Evolutionary conservation across 2,329 filamentous ascomycete species (phyloP), one percentile per base, ranked within the genome.

Genomic region (Fusarium sp.): DNA sequence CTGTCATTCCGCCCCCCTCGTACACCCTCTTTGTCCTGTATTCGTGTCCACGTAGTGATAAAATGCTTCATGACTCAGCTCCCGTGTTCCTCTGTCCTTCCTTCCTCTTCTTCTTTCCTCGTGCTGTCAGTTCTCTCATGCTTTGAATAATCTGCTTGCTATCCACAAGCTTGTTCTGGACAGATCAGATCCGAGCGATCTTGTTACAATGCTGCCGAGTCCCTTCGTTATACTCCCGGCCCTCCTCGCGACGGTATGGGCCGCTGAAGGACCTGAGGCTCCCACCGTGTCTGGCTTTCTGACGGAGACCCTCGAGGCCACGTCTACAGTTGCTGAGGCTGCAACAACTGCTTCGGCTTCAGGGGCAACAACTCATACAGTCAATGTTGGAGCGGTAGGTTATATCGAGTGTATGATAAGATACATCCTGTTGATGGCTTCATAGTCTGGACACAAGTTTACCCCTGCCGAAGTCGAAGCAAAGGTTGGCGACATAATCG

Each of bases 401-500:
- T 16, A 22, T 14, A 5, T 27, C 6, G 8, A 33, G 1, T 20
- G 16, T 33, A 52, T n/a, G 10, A 13, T 2, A 56, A 25, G 10
- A 9, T 27, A 8, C 11, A 7, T 18, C 52, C 40, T 56, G 42
- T 66, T 75, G 20, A 77, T 22, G 10, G 13, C 29, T 16, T n/a
- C 22, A 40, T 42, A 79, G 78, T 64, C 68, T 29, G 81, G 81
- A 4, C 80, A 79, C 72, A 79, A 80, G 45, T 81, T 83, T 63
- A 78, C 78, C 1, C 81, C 81, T 2, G 65, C 76, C n/a, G 73
- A 77, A 42, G 72, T 80, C 16, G 29, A 73, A n/a, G 81, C 82
- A n/a, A 69, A 79, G 3, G 77, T 87, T 31, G 88, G 88, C 7
- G 87, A 89, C 76, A 81, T 84, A 6, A 82, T 90, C 50, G 85